phyloP scores from a whole-genome alignment of 441 rosid genomes.

The Pelargonium australe region DNA sequence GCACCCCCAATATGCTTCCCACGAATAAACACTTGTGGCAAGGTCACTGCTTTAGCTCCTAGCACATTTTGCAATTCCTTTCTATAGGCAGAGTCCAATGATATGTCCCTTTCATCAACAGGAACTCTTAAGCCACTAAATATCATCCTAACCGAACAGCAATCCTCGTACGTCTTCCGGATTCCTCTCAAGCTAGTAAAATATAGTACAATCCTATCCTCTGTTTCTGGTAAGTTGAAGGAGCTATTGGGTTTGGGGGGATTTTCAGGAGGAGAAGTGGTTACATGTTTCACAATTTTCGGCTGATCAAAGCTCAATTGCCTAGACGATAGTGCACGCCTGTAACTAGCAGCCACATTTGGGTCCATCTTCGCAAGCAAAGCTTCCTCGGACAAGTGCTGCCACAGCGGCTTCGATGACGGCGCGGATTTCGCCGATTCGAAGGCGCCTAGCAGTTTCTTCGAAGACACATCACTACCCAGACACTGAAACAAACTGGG shows the following conservation, averaged over 20 bases:
- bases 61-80: constrained; percentile 55
- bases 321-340: constrained; percentile 73
- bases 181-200: constrained; percentile 79
- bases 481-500: constrained; percentile 27
- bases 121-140: constrained; percentile 55
- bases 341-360: constrained; percentile 61
- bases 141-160: constrained; percentile 69
- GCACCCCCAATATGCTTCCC: constrained; percentile 69
- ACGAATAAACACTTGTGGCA: constrained; percentile 70
- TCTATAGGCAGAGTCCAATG: constrained; percentile 68
- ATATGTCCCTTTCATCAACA: constrained; percentile 78
- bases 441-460: constrained; percentile 31
- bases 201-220: constrained; percentile 49
- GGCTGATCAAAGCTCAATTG: constrained; percentile 34
- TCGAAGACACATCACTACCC: constrained; percentile 27
- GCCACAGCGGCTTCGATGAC: constrained; percentile 66
- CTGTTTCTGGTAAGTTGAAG: constrained; percentile 20
- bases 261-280: constrained; percentile 29
- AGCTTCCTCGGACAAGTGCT: constrained; percentile 85
- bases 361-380: constrained; percentile 73
- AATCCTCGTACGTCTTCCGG: constrained; percentile 74
- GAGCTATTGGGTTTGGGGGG: constrained; percentile 17
- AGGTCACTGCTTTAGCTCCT: constrained; percentile 38
- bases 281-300: constrained; percentile 20
- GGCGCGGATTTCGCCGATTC: constrained; percentile 37